Base-by-base conservation (phyloP, 2,329 filamentous ascomycete species). In the Trichothecium sympodiale region DNA sequence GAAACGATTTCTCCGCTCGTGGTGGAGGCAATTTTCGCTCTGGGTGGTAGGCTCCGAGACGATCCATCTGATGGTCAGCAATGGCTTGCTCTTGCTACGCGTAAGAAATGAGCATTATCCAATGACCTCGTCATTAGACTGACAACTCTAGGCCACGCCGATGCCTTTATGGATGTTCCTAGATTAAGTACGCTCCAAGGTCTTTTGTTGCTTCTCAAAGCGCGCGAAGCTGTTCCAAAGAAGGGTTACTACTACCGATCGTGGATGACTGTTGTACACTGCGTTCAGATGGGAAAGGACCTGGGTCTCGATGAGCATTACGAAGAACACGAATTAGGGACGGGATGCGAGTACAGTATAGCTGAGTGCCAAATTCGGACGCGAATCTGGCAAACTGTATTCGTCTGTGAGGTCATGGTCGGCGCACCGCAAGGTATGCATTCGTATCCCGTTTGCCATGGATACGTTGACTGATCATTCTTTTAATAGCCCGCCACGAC, bases 241-340 rank as follows among this genome's bases (percentile, higher is more conserved):
- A 78, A 85, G 41, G 91, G 91, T 1, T 96, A 96, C 54, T 96
- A 91, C 57, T 96, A 91, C 59, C 80, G 89, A 27, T 96, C 91
- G 1, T 96, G 91, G 89, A 94, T 95, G 77, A 85, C 83, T 5
- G 77, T 94, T 15, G 89, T 94, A 36, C 85, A 88, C 41, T 86
- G 89, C 43, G 81, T 94, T 7, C 81, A 87, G 32, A 94, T 96
- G 85, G 86, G 78, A 17, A 91, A 93, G 50, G 89, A 95, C 52
- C 66, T 96, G 23, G 85, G 87, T 15, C 65, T 96, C 5, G 80
- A 95, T 51, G 86, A 94, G 44, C 89, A 96, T 59, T 77, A 77
- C 42, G 78, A 83, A 39, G 75, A 79, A 31, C 91, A 96, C 54
- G 71, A 80, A 43, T 72, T 75, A 35, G 83, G 81, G 16, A 73